Base-by-base conservation (phyloP, 805 yeast genomes). In the Wickerhamiella australiensis region DNA sequence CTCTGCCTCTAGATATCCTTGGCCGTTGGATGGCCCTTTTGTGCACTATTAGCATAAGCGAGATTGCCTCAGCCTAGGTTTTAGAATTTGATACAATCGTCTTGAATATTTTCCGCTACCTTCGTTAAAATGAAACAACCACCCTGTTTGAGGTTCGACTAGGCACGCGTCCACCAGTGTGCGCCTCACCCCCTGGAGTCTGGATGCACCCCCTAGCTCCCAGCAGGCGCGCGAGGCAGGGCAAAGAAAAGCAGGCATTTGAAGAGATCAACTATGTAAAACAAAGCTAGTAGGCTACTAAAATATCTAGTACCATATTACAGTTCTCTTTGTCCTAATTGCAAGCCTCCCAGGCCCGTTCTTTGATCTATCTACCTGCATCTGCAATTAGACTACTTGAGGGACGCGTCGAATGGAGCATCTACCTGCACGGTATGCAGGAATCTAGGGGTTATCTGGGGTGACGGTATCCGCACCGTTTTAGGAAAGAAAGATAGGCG, bases 351-450 rank as follows among this genome's bases (percentile, higher is more conserved):
- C n/a, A n/a, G n/a, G n/a, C n/a, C n/a, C n/a, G n/a, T n/a, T n/a
- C n/a, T n/a, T n/a, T n/a, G n/a, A n/a, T 33, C 38, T 20, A 33
- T 33, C 38, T 33, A 33, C 38, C 20, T 33, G 38, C 38, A 33
- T 33, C 21, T 17, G 38, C 15, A 33, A 33, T 33, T n/a, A 33
- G 38, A 33, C 38, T 33, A 33, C 38, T 4, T 33, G 13, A 11
- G 20, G 21, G 18, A 33, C 38, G 38, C 38, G 38, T 33, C 20
- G 18, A n/a, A 31, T 33, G 38, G 38, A 20, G 15, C 38, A 15
- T 20, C 42, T 38, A 38, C 26, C 25, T 38, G 42, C 42, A 38
- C n/a, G 17, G 21, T 7, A 15, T 38, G 42, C 42, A 22, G 7
- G n/a, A 38, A 38, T 38, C 26, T 15, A 38, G 42, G 42, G 42